Conservation (phyloP, 2,329 filamentous ascomycete genomes). For the Trichophyton simii region DNA sequence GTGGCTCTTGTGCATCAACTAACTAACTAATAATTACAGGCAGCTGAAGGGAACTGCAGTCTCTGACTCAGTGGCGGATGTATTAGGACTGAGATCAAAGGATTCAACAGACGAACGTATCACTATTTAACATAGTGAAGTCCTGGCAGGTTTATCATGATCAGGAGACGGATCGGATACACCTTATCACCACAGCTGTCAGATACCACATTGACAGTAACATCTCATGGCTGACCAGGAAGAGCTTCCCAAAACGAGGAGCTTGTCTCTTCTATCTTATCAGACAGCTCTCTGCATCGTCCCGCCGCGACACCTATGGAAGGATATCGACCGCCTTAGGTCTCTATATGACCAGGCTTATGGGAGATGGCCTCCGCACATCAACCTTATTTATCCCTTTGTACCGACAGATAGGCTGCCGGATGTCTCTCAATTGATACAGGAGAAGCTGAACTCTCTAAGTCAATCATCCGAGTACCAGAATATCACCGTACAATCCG, state of each 20-base stretch:
- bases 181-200: not conserved
- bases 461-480: not conserved
- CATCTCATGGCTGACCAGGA: not conserved
- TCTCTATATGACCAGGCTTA: constrained; percentile 51
- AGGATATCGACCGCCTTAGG: constrained; percentile 43
- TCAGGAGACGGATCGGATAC: no score
- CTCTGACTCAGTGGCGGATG: not conserved
- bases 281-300: constrained; percentile 52
- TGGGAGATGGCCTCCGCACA: constrained; percentile 52
- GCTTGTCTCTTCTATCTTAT: constrained; percentile 28
- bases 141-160: not conserved
- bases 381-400: constrained; percentile 57
- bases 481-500: constrained; percentile 2
- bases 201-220: not conserved
- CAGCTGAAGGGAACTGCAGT: not conserved
- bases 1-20: not conserved
- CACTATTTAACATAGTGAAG: not conserved
- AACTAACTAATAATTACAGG: not conserved
- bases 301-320: constrained; percentile 39
- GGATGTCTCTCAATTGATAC: constrained; percentile 32
- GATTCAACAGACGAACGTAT: not conserved
- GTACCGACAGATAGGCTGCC: constrained; percentile 39
- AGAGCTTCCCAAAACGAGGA: not conserved
- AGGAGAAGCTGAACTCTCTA: constrained; percentile 20
- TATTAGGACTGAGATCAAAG: not conserved